Base-by-base conservation (phyloP, 1,139 yeast species). In the Debaryomycetaceae sp. region DNA sequence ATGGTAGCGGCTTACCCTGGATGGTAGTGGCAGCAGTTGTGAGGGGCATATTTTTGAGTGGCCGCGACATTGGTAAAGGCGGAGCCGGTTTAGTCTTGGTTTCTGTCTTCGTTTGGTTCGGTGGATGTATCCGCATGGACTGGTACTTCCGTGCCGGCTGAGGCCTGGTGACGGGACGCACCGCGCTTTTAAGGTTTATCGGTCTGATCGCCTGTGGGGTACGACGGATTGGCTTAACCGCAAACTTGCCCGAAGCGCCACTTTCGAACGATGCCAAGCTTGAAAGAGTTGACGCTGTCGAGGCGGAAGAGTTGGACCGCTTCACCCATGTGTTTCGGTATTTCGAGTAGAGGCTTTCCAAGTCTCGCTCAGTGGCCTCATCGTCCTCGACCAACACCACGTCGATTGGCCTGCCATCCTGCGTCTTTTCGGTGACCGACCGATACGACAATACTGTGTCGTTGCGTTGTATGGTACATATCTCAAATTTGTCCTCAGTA, bases 341-440 rank as follows among this genome's bases (percentile, higher is more conserved):
- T 37, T 58, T 63, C n/a, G 73, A 67, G 39, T 67, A 67, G 32
- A 67, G 57, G 42, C 73, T 66, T 36, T 49, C 48, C 31, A 63
- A 49, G 16, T 63, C 70, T 15, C 51, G 52, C 21, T 55, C 55
- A 15, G 50, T 56, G n/a, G 45, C 43, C 12, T 49, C 54, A 23
- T 43, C 53, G 4, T 58, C 65, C 20, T 63, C 70, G 3, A 64
- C 67, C 42, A 65, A 52, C 4, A 71, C 73, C 2, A 67, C 72
- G 41, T 71, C 77, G 1, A 65, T 64, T 11, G 60, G 54, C 32
- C 57, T 61, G 3, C 76, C 76, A 28, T 61, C 59, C 16, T 49
- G 58, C 13, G 60, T 43, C 32, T 50, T 58, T 34, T 67, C 73
- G 1, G 65, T 58, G 2, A 64, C 59, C 2, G 73, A 65, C 36